phyloP scores from a whole-genome alignment of 495 filamentous ascomycete genomes.

The Tuber brumale region DNA sequence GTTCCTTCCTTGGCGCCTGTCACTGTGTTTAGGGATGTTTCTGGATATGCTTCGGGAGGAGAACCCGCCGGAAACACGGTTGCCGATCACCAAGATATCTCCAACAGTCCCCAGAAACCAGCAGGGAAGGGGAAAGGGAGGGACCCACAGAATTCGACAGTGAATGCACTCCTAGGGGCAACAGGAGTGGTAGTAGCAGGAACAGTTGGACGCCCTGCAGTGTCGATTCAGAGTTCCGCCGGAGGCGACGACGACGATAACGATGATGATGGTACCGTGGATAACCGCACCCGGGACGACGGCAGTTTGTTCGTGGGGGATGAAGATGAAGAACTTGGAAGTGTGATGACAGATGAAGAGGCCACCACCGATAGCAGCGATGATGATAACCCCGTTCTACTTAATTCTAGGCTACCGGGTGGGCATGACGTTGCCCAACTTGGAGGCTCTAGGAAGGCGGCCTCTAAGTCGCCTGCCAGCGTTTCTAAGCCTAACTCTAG shows the following conservation, averaged over 20 bases:
- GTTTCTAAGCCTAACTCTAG: slow-evolving; percentile 20
- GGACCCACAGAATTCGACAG: slow-evolving; percentile 25
- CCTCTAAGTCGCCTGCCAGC: slow-evolving; percentile 22
- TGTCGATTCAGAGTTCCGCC: not conserved
- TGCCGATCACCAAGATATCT: slow-evolving; percentile 24
- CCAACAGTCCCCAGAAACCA: slow-evolving; percentile 24
- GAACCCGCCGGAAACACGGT: slow-evolving; percentile 27
- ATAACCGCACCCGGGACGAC: slow-evolving; percentile 7
- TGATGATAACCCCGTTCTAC: slow-evolving; percentile 37
- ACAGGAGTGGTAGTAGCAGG: slow-evolving; percentile 25
- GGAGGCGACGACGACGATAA: not conserved
- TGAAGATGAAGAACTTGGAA: slow-evolving; percentile 31
- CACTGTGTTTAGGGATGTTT: slow-evolving; percentile 34
- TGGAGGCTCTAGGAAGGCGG: slow-evolving; percentile 15
- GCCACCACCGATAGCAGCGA: slow-evolving; percentile 37
- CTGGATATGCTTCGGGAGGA: slow-evolving; percentile 27
- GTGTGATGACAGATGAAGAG: slow-evolving; percentile 34
- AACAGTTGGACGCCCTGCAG: slow-evolving; percentile 29
- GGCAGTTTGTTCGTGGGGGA: slow-evolving; percentile 17
- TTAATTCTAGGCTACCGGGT: slow-evolving; percentile 38
- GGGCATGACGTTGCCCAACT: slow-evolving; percentile 24
- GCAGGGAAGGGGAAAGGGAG: slow-evolving; percentile 13
- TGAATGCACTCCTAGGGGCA: slow-evolving; percentile 32
- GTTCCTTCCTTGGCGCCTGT: slow-evolving; percentile 36
- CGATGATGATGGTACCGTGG: not conserved